These are phyloP conservation scores for Sporothrix schenckii DNA, from an alignment of 2,329 filamentous ascomycete genomes.

Conservation along the genomic window DNA sequence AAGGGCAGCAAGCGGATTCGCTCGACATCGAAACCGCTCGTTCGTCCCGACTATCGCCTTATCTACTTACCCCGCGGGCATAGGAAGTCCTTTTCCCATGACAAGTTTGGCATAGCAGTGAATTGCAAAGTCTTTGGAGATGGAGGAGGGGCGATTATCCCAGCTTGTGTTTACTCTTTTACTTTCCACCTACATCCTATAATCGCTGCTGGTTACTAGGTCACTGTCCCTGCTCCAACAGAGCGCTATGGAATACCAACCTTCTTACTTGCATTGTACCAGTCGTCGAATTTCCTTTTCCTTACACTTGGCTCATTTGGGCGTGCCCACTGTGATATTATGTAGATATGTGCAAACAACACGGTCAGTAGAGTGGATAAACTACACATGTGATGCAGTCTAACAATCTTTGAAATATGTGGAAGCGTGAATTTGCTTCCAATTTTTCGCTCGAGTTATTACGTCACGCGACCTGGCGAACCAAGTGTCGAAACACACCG, in stretches of 20 bases:
- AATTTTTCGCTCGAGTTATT: not conserved
- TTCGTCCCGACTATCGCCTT: not conserved
- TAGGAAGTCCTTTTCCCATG: not conserved
- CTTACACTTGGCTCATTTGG: not conserved
- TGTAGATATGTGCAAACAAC: too few species aligned
- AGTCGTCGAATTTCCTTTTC: not conserved
- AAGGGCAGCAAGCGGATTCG: slow-evolving; percentile 4
- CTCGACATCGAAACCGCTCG: not conserved
- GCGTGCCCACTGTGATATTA: not conserved
- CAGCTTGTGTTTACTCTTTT: not conserved
- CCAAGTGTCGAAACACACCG: not conserved
- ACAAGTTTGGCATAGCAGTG: slow-evolving; percentile 10
- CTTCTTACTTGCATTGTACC: not conserved
- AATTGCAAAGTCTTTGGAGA: not conserved
- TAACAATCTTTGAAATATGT: not conserved
- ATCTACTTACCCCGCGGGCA: not conserved
- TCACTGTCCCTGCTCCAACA: not conserved
- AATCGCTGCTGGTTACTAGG: not conserved
- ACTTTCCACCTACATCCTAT: not conserved
- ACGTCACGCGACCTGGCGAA: not conserved
- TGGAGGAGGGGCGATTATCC: not conserved
- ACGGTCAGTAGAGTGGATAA: not conserved
- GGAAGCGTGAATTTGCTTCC: slow-evolving; percentile 2
- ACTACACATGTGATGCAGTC: too few species aligned
- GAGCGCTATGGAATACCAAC: not conserved